Evolutionary conservation across 176 grass and related monocot species (phyloP), one percentile per base, ranked within the genome.

Genomic region (Avena insularis): DNA sequence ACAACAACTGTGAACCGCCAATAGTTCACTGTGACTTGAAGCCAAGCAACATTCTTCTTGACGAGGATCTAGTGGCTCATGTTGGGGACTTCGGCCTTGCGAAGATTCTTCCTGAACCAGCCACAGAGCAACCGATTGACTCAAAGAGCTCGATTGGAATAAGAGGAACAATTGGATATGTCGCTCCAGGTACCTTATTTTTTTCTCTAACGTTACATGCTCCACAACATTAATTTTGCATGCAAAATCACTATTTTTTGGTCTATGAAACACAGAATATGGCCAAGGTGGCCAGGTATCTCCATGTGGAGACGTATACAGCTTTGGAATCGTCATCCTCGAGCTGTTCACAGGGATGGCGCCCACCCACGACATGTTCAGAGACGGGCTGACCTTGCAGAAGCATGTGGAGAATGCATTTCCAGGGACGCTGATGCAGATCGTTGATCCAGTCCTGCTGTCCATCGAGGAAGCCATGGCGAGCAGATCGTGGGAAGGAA

Each of bases 261-360:
- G 7, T 38, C 5, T 50, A 23, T 80, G 29, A 54, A 71, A 9
- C 3, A 12, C 20, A 93, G 88, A 93, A 74, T 93, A 90, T 25
- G 84, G 79, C 6, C 63, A 61, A 16, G 85, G 84, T 0, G 29
- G n/a, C 4, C 62, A 80, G 8, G 61, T 83, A 11, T 88, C 88
- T 16, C 2, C 54, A 1, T 12, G 67, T 12, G 88, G 88, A 60
- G 91, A 90, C 82, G 77, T 83, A 4, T 93, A 85, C 79, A 93
- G 91, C 82, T 93, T 85, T 57, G 82, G 91, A 68, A 82, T 90
- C 9, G 25, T 90, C 15, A 69, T 93, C 7, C 70, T 90, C 7
- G 91, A 93, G 48, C 85, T 90, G 85, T 82, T 93, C 14, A 93
- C 77, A 1, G 88, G 88, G 57, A 93, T 79, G 76, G 46, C 68